Evolutionary conservation across 2,329 filamentous ascomycete species (phyloP).

Genomic region (Venturia effusa): DNA sequence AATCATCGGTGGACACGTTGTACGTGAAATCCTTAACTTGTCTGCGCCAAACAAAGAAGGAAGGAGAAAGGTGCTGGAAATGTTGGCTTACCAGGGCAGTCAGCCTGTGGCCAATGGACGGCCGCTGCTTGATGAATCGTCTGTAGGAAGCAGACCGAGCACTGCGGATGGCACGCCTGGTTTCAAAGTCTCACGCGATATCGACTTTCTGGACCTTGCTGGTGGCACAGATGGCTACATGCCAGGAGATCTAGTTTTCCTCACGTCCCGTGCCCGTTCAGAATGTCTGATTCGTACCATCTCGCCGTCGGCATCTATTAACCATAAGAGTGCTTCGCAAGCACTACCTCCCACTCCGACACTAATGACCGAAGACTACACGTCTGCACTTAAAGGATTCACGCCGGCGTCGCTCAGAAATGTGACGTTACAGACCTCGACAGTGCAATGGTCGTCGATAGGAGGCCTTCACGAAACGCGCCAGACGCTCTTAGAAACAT

Average conservation of each 20-base stretch:
- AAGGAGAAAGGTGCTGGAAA: conserved; percentile 71
- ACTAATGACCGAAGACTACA: conserved; percentile 67
- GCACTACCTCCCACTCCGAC: conserved; percentile 23
- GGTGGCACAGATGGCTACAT: conserved; percentile 96
- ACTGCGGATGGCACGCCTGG: conserved; percentile 31
- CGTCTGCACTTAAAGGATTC: conserved; percentile 77
- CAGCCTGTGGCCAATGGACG: not conserved
- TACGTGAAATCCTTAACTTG: conserved; percentile 79
- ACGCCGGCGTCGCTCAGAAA: conserved; percentile 91
- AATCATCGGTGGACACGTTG: conserved; percentile 81
- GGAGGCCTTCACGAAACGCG: conserved; percentile 80
- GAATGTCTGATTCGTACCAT: conserved; percentile 86
- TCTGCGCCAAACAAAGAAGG: conserved; percentile 91
- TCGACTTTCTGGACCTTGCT: conserved; percentile 88
- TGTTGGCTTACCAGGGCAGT: conserved; percentile 46
- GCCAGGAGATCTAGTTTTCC: conserved; percentile 81
- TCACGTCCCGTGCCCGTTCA: conserved; percentile 79
- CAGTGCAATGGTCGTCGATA: conserved; percentile 84
- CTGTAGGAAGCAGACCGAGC: conserved; percentile 23
- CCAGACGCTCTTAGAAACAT: conserved; percentile 82
- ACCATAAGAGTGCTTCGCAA: conserved; percentile 17
- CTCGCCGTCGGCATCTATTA: conserved; percentile 35
- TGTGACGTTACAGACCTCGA: conserved; percentile 85
- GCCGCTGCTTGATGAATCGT: conserved; percentile 17
- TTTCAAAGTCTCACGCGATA: conserved; percentile 61